phyloP scores from a whole-genome alignment of 768 basidiomycete genomes.

The Phanerochaete carnosa region DNA sequence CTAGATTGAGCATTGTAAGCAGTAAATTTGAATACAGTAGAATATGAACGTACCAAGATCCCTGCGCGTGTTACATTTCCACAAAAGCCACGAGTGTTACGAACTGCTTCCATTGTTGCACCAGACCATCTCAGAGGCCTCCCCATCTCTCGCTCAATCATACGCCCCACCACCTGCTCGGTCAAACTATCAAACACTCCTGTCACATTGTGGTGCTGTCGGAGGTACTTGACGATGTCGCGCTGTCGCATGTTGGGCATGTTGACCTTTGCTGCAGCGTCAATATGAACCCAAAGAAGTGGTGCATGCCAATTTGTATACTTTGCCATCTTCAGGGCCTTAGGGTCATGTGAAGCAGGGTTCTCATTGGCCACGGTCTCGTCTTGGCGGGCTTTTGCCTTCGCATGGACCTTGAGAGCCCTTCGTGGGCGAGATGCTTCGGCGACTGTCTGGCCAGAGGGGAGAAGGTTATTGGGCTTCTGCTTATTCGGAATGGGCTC shows the following conservation, averaged over 20 bases:
- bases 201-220: neutral
- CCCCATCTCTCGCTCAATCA: neutral
- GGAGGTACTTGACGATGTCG: neutral
- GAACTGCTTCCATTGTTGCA: neutral
- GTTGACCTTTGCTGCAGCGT: too few species aligned
- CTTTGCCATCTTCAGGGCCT: too few species aligned
- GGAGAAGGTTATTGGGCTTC: too few species aligned
- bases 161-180: neutral
- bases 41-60: neutral
- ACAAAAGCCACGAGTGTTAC: too few species aligned
- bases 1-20: neutral
- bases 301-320: neutral
- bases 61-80: neutral
- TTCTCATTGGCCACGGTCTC: neutral
- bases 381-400: too few species aligned
- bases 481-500: too few species aligned
- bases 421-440: too few species aligned
- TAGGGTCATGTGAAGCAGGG: too few species aligned
- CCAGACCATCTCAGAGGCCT: neutral
- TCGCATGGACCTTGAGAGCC: too few species aligned
- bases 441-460: too few species aligned
- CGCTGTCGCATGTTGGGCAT: neutral
- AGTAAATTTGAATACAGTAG: neutral
- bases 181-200: neutral
- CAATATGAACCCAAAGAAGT: neutral